phyloP scores from a whole-genome alignment of 2,329 filamentous ascomycete species.

The Thelonectria blattea region DNA sequence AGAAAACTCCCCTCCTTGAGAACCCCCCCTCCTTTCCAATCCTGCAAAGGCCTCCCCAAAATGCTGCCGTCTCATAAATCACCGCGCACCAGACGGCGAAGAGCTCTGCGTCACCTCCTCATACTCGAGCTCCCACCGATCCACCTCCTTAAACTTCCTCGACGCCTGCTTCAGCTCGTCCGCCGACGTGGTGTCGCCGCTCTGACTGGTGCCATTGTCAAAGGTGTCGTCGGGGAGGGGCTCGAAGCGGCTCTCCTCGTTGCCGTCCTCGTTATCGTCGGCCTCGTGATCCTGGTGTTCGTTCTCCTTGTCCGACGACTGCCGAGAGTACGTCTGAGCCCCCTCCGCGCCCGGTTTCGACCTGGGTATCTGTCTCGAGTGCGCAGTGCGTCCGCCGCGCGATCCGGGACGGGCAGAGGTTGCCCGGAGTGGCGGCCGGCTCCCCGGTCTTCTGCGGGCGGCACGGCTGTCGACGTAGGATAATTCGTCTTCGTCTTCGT shows the following conservation, averaged over 20 bases:
- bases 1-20: neutral
- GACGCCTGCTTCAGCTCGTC: slow-evolving; percentile 64
- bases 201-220: slow-evolving; percentile 42
- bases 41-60: neutral
- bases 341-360: slow-evolving; percentile 34
- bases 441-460: slow-evolving; percentile 44
- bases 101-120: slow-evolving; percentile 66
- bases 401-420: slow-evolving; percentile 38
- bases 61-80: slow-evolving; percentile 18
- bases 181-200: slow-evolving; percentile 48
- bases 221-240: slow-evolving; percentile 55
- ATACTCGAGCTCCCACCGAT: slow-evolving; percentile 71
- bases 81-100: slow-evolving; percentile 59
- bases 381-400: slow-evolving; percentile 33
- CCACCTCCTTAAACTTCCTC: slow-evolving; percentile 72
- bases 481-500: slow-evolving; percentile 68
- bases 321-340: slow-evolving; percentile 57
- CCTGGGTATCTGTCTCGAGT: slow-evolving; percentile 32
- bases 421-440: slow-evolving; percentile 39
- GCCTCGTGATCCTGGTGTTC: slow-evolving; percentile 44
- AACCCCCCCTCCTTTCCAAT: neutral
- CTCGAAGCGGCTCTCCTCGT: slow-evolving; percentile 48
- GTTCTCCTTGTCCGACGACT: slow-evolving; percentile 66
- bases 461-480: slow-evolving; percentile 50
- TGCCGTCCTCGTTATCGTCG: slow-evolving; percentile 42